These are phyloP conservation scores for Fusarium napiforme DNA, from an alignment of 2,329 filamentous ascomycete species.

Conservation along the genomic window DNA sequence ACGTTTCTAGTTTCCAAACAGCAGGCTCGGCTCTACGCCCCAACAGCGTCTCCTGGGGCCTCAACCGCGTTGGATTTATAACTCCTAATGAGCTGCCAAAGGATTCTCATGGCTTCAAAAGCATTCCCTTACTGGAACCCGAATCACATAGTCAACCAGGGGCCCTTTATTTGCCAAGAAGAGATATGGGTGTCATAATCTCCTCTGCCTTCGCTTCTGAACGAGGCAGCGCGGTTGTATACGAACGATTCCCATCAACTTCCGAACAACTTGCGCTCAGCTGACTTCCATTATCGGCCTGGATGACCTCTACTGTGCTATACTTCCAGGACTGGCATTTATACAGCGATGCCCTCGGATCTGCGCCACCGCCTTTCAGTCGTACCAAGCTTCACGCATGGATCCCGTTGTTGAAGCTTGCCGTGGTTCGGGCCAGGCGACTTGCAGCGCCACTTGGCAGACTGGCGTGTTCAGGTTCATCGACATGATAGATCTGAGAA, in stretches of 20 bases:
- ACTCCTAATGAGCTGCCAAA: too few relatives aligned
- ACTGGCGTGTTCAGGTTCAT: conserved; percentile 22
- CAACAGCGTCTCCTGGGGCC: background rate
- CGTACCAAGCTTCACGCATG: conserved; percentile 27
- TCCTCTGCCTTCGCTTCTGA: too few relatives aligned
- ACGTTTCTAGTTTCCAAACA: too few relatives aligned
- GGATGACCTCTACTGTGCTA: background rate
- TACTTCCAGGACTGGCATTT: background rate
- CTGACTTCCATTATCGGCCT: background rate
- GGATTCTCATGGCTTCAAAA: too few relatives aligned
- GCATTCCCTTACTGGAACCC: too few relatives aligned
- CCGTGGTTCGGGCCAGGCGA: background rate
- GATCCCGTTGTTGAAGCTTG: conserved; percentile 9
- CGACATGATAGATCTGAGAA: background rate
- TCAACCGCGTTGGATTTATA: background rate
- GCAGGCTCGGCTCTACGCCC: too few relatives aligned
- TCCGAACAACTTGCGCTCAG: background rate
- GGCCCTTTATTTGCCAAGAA: too few relatives aligned
- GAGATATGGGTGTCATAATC: too few relatives aligned
- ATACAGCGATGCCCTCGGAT: background rate
- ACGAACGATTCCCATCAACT: background rate
- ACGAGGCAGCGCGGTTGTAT: background rate
- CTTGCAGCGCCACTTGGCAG: conserved; percentile 15
- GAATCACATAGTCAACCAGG: too few relatives aligned
- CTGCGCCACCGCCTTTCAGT: conserved; percentile 9